These are phyloP conservation scores for Pseudohyphozyma bogoriensis DNA, from an alignment of 768 basidiomycete species.

Conservation along the genomic window DNA sequence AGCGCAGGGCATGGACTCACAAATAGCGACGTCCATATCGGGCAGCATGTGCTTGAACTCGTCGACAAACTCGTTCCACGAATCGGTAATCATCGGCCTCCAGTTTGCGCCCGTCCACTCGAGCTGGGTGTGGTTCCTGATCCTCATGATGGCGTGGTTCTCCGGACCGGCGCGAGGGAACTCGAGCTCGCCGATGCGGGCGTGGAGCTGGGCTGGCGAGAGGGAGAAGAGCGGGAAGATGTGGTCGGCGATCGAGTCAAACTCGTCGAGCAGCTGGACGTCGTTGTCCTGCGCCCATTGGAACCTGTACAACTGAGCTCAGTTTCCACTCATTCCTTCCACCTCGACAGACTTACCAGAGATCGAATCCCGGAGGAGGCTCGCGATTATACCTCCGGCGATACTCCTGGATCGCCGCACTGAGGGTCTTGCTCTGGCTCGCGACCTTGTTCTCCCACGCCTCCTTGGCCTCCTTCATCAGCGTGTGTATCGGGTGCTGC, in stretches of 20 bases:
- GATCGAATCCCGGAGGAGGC: slow-evolving; percentile 81
- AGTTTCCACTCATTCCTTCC: no score
- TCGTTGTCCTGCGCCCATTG: slow-evolving; percentile 57
- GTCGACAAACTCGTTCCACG: slow-evolving; percentile 6
- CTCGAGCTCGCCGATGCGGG: slow-evolving; percentile 4
- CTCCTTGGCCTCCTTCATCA: background rate
- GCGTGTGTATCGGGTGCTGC: background rate
- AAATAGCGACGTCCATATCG: slow-evolving; percentile 22
- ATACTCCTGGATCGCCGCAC: slow-evolving; percentile 71
- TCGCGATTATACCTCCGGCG: slow-evolving; percentile 57
- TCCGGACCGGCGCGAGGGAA: background rate
- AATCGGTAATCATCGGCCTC: background rate
- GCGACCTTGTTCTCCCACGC: slow-evolving; percentile 47
- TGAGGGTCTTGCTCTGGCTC: slow-evolving; percentile 66
- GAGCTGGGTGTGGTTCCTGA: background rate
- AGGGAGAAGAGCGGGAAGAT: slow-evolving; percentile 45
- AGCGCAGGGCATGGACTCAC: no score
- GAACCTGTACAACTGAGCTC: slow-evolving; percentile 35
- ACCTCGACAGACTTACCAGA: slow-evolving; percentile 53
- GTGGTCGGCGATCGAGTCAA: slow-evolving; percentile 48
- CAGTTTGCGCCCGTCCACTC: background rate
- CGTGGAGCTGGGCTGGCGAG: slow-evolving; percentile 2
- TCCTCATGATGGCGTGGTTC: slow-evolving; percentile 6
- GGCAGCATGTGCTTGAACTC: slow-evolving; percentile 10
- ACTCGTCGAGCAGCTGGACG: slow-evolving; percentile 77